A percentile compares a stretch with the other conserved stretches of the same genome.
phyloP scores from a whole-genome alignment of 108 stramenopile genomes.

The Schizochytrium sp. region DNA sequence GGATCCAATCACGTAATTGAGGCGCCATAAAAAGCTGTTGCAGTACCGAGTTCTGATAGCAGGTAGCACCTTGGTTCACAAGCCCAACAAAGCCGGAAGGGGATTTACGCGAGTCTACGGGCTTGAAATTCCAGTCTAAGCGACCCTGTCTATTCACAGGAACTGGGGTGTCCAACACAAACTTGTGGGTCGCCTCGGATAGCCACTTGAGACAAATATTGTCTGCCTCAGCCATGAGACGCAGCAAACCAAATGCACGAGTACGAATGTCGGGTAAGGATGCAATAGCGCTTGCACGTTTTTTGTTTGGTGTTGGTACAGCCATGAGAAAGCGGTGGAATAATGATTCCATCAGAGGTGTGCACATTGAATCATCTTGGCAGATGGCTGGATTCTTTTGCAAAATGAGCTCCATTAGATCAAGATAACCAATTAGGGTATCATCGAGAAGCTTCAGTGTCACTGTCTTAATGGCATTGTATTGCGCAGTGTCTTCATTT shows the following conservation, averaged over 20 bases:
- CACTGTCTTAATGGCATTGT: background rate
- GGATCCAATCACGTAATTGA: constrained; percentile 38
- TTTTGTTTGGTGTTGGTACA: constrained; percentile 18
- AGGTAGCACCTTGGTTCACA: constrained; percentile 62
- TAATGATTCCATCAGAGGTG: background rate
- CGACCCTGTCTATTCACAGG: constrained; percentile 2
- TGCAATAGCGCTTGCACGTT: constrained; percentile 51
- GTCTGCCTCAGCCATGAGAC: background rate
- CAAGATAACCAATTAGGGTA: constrained; percentile 45
- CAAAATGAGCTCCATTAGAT: constrained; percentile 45
- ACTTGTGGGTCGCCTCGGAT: background rate
- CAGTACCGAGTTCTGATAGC: constrained; percentile 60
- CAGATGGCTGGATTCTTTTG: background rate
- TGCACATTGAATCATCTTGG: background rate
- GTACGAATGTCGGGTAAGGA: constrained; percentile 21
- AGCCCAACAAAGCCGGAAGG: constrained; percentile 60
- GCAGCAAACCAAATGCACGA: background rate
- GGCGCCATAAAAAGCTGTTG: constrained; percentile 63
- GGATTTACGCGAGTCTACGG: constrained; percentile 26
- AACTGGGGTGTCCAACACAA: constrained; percentile 36
- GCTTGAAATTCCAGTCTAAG: constrained; percentile 60
- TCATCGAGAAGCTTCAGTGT: constrained; percentile 7
- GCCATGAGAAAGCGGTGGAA: constrained; percentile 56
- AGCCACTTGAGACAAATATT: constrained; percentile 2
- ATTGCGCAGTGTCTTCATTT: background rate